Base-by-base conservation (phyloP, 768 basidiomycete genomes). In the Kwoniella europaea region DNA sequence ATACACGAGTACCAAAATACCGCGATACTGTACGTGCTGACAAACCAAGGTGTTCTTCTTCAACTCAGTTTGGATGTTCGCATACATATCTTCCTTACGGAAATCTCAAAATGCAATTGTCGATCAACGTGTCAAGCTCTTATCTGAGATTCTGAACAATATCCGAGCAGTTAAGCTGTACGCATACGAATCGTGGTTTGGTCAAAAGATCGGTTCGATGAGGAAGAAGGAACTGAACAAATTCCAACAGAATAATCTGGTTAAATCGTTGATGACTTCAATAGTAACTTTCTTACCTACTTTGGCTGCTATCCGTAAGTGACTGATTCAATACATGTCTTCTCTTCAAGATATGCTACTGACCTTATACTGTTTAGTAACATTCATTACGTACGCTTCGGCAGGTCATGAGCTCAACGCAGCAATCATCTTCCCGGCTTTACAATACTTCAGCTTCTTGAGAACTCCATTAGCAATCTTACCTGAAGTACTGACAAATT, bases 121-220 rank as follows among this genome's bases (percentile, higher is more conserved):
- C 9, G 91, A 92, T 74, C 85, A 85, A 61, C 87, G 91, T 10
- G 88, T 91, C 9, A 84, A 89, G 15, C 85, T 91, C 22, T 86
- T 88, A 0, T 89, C 87, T 0, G 91, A 91, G 82, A 86, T 91
- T 2, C 82, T 92, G n/a, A 89, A 89, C 80, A 88, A 88, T 53
- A 90, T 91, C 68, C 86, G 90, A 2, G 85, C 90, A 6, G 86
- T 91, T 73, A 91, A 91, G 80, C 83, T 86, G 35, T 90, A 88
- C 75, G 88, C 87, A 0, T 90, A 88, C 87, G 89, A 89, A 75
- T 65, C 63, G 35, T 77, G 75, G 55, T 83, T 83, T 57, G 74
- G 70, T 16, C 46, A 64, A 2, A 72, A 76, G 41, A 72, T 82
- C 44, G 53, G 66, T 3, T 65, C 57, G 0, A 61, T 79, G 61